Evolutionary conservation across 768 basidiomycete genomes (phyloP).

Genomic region (Psilocybe subaeruginosa): DNA sequence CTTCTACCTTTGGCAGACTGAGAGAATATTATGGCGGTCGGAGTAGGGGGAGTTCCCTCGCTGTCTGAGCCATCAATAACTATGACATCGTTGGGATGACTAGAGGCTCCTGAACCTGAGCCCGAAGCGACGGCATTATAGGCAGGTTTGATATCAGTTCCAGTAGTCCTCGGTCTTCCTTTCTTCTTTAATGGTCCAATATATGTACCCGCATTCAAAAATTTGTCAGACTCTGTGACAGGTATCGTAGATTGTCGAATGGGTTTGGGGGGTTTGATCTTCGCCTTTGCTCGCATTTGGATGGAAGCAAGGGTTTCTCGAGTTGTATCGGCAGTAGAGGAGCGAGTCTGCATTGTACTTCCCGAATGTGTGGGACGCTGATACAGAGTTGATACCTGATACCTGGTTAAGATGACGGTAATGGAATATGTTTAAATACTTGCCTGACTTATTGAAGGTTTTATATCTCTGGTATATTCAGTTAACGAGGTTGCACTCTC

Average conservation of each 20-base stretch:
- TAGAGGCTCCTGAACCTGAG: constrained; percentile 22
- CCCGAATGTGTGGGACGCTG: constrained; percentile 5
- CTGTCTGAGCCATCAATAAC: constrained; percentile 29
- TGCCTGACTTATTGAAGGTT: constrained; percentile 19
- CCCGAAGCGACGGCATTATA: constrained; percentile 24
- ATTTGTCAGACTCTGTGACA: constrained; percentile 44
- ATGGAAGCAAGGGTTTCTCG: constrained; percentile 32
- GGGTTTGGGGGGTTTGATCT: constrained; percentile 29
- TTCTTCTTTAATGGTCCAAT: constrained; percentile 51
- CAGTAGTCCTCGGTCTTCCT: constrained; percentile 35
- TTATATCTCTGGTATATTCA: constrained; percentile 3
- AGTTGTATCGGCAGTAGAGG: constrained; percentile 22
- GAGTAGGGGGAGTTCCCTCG: constrained; percentile 15
- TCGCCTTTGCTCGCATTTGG: constrained; percentile 30
- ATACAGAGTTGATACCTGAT: neutral
- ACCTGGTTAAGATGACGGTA: neutral
- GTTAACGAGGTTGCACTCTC: constrained; percentile 8
- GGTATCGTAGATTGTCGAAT: constrained; percentile 32
- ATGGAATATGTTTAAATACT: neutral
- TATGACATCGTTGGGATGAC: constrained; percentile 23
- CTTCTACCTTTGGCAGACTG: neutral
- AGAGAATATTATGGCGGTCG: constrained; percentile 7
- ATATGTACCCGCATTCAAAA: constrained; percentile 44
- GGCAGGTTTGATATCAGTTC: constrained; percentile 11
- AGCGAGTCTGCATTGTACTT: constrained; percentile 12